Percentiles rank a stretch among this genome's conserved stretches.
Evolutionary conservation across 371 early-diverging fungal species (phyloP).

Genomic region (Catenaria anguillulae): DNA sequence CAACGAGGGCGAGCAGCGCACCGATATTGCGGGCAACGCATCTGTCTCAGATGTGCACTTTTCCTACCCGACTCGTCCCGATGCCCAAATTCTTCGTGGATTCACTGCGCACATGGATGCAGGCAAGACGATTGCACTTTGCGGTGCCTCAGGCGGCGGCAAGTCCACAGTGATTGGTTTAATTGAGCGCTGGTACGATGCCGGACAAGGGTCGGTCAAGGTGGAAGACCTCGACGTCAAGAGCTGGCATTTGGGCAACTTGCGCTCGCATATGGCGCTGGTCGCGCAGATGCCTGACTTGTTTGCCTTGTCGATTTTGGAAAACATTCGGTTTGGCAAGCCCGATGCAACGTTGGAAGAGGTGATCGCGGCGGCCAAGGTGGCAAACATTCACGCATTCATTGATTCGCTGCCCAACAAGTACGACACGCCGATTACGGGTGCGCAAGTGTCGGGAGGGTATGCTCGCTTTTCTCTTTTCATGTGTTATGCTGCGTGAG

Average conservation of each 20-base stretch:
- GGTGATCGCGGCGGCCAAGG: slow-evolving; percentile 38
- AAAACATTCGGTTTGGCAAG: slow-evolving; percentile 49
- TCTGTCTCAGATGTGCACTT: slow-evolving; percentile 44
- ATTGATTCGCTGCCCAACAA: slow-evolving; percentile 46
- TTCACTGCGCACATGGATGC: slow-evolving; percentile 24
- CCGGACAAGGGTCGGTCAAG: slow-evolving; percentile 37
- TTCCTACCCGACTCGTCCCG: slow-evolving; percentile 57
- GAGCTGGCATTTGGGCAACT: slow-evolving; percentile 46
- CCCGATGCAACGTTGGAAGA: slow-evolving; percentile 28
- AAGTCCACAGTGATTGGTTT: slow-evolving; percentile 79
- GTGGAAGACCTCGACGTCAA: slow-evolving; percentile 55
- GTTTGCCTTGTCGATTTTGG: slow-evolving; percentile 62
- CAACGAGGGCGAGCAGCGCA: background rate
- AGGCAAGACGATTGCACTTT: slow-evolving; percentile 60
- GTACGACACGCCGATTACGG: slow-evolving; percentile 43
- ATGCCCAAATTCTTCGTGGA: slow-evolving; percentile 45
- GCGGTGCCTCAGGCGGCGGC: slow-evolving; percentile 72
- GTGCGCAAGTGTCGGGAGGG: background rate
- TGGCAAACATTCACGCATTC: slow-evolving; percentile 61
- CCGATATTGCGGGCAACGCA: slow-evolving; percentile 20
- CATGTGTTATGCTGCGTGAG: too few species aligned
- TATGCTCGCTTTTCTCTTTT: too few species aligned
- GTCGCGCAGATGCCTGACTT: slow-evolving; percentile 79
- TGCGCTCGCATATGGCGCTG: slow-evolving; percentile 63
- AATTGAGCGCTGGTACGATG: slow-evolving; percentile 79